Conservation (phyloP, 2,329 filamentous ascomycete genomes). For the Rutstroemia sp. region DNA sequence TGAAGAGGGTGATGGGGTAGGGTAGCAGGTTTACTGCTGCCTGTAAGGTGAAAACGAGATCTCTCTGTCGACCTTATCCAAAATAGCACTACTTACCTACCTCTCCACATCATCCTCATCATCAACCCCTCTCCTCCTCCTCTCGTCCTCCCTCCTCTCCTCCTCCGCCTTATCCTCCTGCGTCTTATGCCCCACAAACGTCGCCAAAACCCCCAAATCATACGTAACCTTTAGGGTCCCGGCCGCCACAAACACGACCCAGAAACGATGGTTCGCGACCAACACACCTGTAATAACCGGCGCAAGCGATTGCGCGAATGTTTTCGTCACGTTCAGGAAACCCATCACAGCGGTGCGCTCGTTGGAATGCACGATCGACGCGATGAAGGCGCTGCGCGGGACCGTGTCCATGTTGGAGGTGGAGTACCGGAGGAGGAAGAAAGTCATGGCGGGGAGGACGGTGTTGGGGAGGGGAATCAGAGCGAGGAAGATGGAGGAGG, state of each 20-base stretch:
- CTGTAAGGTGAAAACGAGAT: too few species aligned
- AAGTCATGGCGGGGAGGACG: slow-evolving; percentile 46
- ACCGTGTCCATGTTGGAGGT: slow-evolving; percentile 64
- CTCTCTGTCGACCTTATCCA: too few species aligned
- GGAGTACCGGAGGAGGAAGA: slow-evolving; percentile 55
- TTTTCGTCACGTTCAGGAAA: slow-evolving; percentile 62
- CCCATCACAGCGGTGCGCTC: slow-evolving; percentile 70
- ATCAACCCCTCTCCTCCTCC: background rate
- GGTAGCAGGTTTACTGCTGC: too few species aligned
- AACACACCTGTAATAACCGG: slow-evolving; percentile 58
- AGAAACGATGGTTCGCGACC: slow-evolving; percentile 47
- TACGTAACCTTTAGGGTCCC: slow-evolving; percentile 55
- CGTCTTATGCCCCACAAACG: slow-evolving; percentile 34
- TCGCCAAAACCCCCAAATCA: slow-evolving; percentile 48
- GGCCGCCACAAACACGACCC: slow-evolving; percentile 55
- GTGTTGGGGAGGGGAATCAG: slow-evolving; percentile 52
- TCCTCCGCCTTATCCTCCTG: slow-evolving; percentile 23
- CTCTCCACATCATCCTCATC: background rate
- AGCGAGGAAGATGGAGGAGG: slow-evolving; percentile 57
- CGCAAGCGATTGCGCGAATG: slow-evolving; percentile 52
- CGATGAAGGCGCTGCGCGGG: slow-evolving; percentile 62
- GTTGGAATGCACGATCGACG: slow-evolving; percentile 52
- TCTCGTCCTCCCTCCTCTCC: slow-evolving; percentile 15
- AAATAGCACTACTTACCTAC: background rate
- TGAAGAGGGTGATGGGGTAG: too few species aligned